Evolutionary conservation across 345 rosid species (phyloP).

Genomic region (Chamaenerion angustifolium): DNA sequence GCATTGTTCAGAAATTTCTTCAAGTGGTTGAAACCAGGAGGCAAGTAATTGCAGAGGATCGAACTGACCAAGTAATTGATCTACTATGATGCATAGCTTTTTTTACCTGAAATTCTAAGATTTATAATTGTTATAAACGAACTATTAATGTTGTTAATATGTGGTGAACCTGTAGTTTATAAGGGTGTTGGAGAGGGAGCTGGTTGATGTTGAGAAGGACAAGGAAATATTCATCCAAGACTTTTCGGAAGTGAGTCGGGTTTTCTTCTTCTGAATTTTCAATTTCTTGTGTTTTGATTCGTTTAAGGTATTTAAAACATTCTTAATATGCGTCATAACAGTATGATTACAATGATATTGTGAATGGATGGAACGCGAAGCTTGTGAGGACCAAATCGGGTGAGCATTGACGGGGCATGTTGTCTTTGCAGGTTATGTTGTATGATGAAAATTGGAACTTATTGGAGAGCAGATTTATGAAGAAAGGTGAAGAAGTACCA

Average conservation of each 20-base stretch:
- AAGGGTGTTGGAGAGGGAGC: too few relatives aligned
- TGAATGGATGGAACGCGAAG: constrained; percentile 42
- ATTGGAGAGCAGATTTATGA: too few relatives aligned
- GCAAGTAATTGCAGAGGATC: too few relatives aligned
- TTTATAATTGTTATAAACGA: too few relatives aligned
- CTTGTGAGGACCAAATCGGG: constrained; percentile 24
- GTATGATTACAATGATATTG: constrained; percentile 58
- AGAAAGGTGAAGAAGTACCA: too few relatives aligned
- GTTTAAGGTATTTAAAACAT: background rate
- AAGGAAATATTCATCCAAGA: constrained; percentile 55
- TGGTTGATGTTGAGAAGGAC: too few relatives aligned
- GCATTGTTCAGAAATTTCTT: constrained; percentile 64
- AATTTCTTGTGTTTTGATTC: background rate
- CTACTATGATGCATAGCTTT: too few relatives aligned
- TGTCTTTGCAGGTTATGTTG: too few relatives aligned
- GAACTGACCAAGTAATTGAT: constrained; percentile 57
- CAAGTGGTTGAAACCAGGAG: constrained; percentile 94
- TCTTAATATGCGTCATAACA: constrained; percentile 12
- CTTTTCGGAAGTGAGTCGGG: constrained; percentile 79
- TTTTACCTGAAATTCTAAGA: too few relatives aligned
- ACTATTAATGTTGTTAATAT: too few relatives aligned
- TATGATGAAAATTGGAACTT: too few relatives aligned
- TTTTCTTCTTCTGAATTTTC: background rate
- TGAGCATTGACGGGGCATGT: constrained; percentile 13
- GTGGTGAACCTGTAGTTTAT: too few relatives aligned